These are phyloP conservation scores for Rubia peregrina DNA, from an alignment of 305 asterid genomes.

Conservation along the genomic window DNA sequence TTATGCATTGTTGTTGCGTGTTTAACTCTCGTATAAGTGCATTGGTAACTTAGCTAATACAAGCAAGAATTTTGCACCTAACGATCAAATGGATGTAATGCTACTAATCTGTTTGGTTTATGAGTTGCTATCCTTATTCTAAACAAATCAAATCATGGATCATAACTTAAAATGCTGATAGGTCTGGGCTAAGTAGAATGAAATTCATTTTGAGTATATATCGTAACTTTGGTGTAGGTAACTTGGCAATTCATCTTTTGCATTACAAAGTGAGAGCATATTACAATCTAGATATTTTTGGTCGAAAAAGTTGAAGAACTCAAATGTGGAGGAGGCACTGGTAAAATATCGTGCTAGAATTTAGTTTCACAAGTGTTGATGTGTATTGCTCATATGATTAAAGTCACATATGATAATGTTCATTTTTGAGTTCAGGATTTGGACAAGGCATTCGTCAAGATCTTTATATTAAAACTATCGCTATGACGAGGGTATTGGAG, in stretches of 20 bases:
- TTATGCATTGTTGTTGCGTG: background rate
- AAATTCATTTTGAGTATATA: background rate
- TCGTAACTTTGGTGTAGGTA: background rate
- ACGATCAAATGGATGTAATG: too few species aligned
- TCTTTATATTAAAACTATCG: too few species aligned
- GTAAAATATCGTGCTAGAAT: constrained; percentile 22
- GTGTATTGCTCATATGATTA: background rate
- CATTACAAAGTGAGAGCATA: constrained; percentile 89
- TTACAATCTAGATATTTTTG: constrained; percentile 81
- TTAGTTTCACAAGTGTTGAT: background rate
- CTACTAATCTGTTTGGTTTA: background rate
- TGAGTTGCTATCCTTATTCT: background rate
- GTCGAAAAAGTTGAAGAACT: constrained; percentile 26
- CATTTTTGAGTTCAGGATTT: constrained; percentile 46
- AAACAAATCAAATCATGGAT: background rate
- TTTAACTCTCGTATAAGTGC: background rate
- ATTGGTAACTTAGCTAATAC: background rate
- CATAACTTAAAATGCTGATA: background rate
- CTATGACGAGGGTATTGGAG: constrained; percentile 34
- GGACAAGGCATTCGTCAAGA: constrained; percentile 70
- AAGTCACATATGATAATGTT: background rate
- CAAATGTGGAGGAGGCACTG: constrained; percentile 36
- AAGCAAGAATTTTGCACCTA: too few species aligned
- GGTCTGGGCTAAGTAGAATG: background rate
- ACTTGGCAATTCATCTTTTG: constrained; percentile 37